Evolutionary conservation across 352 stramenopile genomes (phyloP), one percentile per base, ranked within the genome.

Genomic region (Phytophthora boehmeriae): DNA sequence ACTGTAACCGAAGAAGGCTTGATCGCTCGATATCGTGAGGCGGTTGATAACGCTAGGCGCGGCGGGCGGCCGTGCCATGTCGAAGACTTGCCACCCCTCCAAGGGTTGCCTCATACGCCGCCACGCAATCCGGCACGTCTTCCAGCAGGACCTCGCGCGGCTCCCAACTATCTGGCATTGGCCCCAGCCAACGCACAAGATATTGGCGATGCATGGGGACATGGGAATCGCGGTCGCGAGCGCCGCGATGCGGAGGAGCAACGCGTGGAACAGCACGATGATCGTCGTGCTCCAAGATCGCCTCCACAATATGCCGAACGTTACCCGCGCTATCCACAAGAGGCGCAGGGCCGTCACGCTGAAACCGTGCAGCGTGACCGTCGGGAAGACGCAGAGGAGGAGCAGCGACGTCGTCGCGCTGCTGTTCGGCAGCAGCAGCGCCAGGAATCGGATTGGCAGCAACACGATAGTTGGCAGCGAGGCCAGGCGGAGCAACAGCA

Each of bases 21-120:
- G 49, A n/a, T 56, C n/a, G 35, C 35, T 11, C 36, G 20, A 5
- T 56, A 39, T 22, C 36, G 11, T 22, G 5, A 8, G 1, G 34
- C 20, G 8, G 8, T 56, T 10, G 11, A 35, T 36, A 14, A 56
- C 14, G 50, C 50, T 46, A 45, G 38, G 36, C 38, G 46, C 39
- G 41, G 23, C 17, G 32, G 38, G 30, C 11, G 43, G 47, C 46
- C n/a, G 32, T 28, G n/a, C n/a, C n/a, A n/a, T n/a, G n/a, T n/a
- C n/a, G n/a, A n/a, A n/a, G n/a, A n/a, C n/a, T n/a, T n/a, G n/a
- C n/a, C n/a, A n/a, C n/a, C n/a, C n/a, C 6, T 43, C 2, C 13
- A 8, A 63, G 35, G 35, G 11, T 34, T 41, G 54, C 55, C 46
- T 64, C 39, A 11, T 64, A n/a, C n/a, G n/a, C n/a, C n/a, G n/a